Percentiles rank a stretch among this genome's conserved stretches.
These are phyloP conservation scores for Astrocystis sublimbata DNA, from an alignment of 495 filamentous ascomycete species.

Conservation along the genomic window DNA sequence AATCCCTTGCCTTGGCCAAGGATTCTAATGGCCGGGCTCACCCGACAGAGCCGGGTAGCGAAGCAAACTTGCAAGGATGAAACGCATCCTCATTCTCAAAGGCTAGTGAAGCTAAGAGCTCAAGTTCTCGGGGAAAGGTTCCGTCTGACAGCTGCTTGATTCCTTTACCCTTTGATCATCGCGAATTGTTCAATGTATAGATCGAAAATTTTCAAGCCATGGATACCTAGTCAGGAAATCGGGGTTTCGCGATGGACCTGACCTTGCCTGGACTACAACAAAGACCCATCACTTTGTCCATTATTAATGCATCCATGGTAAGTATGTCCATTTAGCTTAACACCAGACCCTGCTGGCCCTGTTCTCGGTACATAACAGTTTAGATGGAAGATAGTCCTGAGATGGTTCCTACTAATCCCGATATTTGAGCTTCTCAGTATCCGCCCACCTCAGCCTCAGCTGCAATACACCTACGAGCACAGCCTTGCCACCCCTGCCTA, in stretches of 20 bases:
- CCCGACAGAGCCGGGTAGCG: slow-evolving; percentile 9
- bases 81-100: slow-evolving; percentile 9
- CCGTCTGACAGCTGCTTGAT: slow-evolving; percentile 13
- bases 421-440: background rate
- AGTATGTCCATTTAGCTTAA: background rate
- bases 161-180: slow-evolving; percentile 6
- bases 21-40: slow-evolving; percentile 2
- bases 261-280: background rate
- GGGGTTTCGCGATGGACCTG: background rate
- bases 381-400: no score
- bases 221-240: background rate
- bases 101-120: slow-evolving; percentile 4
- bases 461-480: background rate
- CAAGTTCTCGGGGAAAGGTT: slow-evolving; percentile 18
- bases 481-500: background rate
- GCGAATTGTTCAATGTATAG: slow-evolving; percentile 1
- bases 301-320: background rate
- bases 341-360: background rate
- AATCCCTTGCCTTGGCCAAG: slow-evolving; percentile 2
- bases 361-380: no score
- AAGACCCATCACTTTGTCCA: slow-evolving; percentile 4
- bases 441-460: slow-evolving; percentile 2
- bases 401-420: background rate
- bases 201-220: slow-evolving; percentile 10
- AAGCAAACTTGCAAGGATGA: slow-evolving; percentile 9